These are phyloP conservation scores for Ilyonectria robusta DNA, from an alignment of 2,329 filamentous ascomycete genomes.

Conservation along the genomic window DNA sequence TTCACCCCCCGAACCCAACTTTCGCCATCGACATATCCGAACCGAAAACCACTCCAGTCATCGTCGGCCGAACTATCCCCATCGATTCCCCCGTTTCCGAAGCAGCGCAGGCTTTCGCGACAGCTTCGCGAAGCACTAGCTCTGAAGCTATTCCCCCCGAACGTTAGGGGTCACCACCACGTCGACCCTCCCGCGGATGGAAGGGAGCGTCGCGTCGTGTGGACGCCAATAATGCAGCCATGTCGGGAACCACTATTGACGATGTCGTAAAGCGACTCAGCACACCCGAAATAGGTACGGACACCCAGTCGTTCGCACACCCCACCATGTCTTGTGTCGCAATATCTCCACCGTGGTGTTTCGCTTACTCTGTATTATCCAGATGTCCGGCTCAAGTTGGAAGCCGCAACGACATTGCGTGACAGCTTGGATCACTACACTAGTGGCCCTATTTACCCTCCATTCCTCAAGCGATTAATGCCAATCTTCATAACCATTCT, in stretches of 20 bases:
- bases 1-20: slow-evolving; percentile 27
- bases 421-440: slow-evolving; percentile 94
- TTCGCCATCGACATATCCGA: slow-evolving; percentile 15
- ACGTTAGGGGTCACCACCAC: slow-evolving; percentile 37
- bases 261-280: slow-evolving; percentile 74
- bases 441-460: slow-evolving; percentile 80
- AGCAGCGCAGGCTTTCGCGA: slow-evolving; percentile 35
- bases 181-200: slow-evolving; percentile 52
- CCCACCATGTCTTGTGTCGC: slow-evolving; percentile 39
- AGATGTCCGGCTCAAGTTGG: slow-evolving; percentile 88
- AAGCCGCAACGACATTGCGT: slow-evolving; percentile 87
- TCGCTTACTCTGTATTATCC: slow-evolving; percentile 26
- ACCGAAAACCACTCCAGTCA: slow-evolving; percentile 2
- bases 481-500: slow-evolving; percentile 91
- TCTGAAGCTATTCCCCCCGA: slow-evolving; percentile 36
- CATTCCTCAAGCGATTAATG: slow-evolving; percentile 89
- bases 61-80: not conserved
- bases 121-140: slow-evolving; percentile 42
- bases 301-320: slow-evolving; percentile 3
- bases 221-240: slow-evolving; percentile 66
- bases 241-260: slow-evolving; percentile 74
- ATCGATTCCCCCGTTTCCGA: slow-evolving; percentile 20
- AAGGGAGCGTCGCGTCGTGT: slow-evolving; percentile 51
- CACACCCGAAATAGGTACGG: slow-evolving; percentile 68
- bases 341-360: slow-evolving; percentile 22